Percentiles rank a stretch among this genome's conserved stretches.
Conservation (phyloP, 192 early-diverging fungal species). For the Rhizophagus clarus region DNA sequence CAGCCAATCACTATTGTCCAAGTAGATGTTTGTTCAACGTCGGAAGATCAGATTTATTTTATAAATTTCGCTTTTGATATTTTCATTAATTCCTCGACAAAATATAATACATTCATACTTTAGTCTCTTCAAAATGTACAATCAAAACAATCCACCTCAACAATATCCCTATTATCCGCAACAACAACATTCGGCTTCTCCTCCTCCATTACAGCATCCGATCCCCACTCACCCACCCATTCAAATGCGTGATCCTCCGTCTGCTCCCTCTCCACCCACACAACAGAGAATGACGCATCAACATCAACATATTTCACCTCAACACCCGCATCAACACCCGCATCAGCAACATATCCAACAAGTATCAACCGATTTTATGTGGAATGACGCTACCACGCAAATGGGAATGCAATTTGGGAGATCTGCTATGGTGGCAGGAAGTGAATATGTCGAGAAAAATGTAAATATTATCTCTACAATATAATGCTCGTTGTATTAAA, state of each 20-base stretch:
- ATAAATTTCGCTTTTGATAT: neutral
- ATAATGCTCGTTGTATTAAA: neutral
- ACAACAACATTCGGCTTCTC: constrained; percentile 42
- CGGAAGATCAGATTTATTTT: no score
- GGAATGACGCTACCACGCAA: constrained; percentile 76
- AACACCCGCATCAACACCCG: constrained; percentile 22
- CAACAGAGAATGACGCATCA: neutral
- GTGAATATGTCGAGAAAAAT: constrained; percentile 89
- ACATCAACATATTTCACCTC: constrained; percentile 18
- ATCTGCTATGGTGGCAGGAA: constrained; percentile 78
- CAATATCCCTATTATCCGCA: neutral
- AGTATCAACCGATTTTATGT: neutral
- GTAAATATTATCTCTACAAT: constrained; percentile 47
- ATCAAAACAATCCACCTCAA: neutral
- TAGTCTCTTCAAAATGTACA: neutral
- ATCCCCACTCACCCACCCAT: constrained; percentile 63
- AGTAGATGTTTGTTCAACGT: neutral
- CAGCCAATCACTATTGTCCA: neutral
- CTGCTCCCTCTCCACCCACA: constrained; percentile 46
- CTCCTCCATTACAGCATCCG: constrained; percentile 63
- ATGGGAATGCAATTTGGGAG: constrained; percentile 95
- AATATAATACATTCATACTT: no score
- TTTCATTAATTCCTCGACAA: neutral
- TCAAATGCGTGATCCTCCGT: constrained; percentile 49
- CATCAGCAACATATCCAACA: constrained; percentile 18